Evolutionary conservation across 2,329 filamentous ascomycete species (phyloP).

Genomic region (Venturia pyrina): DNA sequence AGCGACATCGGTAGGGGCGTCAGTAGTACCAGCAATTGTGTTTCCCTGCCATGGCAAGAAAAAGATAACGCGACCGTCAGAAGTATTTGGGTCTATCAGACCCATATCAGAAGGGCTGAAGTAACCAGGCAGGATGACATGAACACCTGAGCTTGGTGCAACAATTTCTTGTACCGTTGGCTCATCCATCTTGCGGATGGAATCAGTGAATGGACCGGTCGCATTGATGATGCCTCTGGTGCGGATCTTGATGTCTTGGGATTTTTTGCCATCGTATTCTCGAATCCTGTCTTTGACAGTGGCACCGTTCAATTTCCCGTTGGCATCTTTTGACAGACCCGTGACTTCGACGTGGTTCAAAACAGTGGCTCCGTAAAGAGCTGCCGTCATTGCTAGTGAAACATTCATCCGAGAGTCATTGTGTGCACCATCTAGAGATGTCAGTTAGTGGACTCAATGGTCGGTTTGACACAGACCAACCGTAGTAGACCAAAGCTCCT

Average conservation of each 20-base stretch:
- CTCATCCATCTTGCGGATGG: conserved; percentile 78
- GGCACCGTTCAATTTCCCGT: conserved; percentile 65
- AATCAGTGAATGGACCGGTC: conserved; percentile 79
- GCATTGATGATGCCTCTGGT: conserved; percentile 81
- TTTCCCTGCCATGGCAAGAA: conserved; percentile 91
- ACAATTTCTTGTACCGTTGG: conserved; percentile 64
- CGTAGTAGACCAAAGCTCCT: conserved; percentile 80
- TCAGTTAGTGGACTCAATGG: not conserved
- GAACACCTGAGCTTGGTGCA: conserved; percentile 74
- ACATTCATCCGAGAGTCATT: conserved; percentile 93
- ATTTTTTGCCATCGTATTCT: conserved; percentile 51
- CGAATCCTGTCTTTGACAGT: conserved; percentile 60
- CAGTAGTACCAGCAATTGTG: conserved; percentile 82
- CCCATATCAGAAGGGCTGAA: conserved; percentile 81
- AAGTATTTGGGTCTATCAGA: conserved; percentile 75
- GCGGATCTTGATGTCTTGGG: conserved; percentile 57
- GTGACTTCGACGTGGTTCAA: conserved; percentile 79
- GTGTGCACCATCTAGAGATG: conserved; percentile 61
- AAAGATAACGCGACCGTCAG: conserved; percentile 83
- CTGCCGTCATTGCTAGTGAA: conserved; percentile 76
- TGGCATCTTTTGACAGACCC: conserved; percentile 60
- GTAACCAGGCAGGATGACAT: conserved; percentile 79
- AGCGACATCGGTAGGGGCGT: conserved; percentile 63
- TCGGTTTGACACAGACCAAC: conserved; percentile 25
- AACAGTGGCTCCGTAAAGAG: conserved; percentile 74